Conservation (phyloP, 179 eudicot genomes). For the Pouteria campechiana region DNA sequence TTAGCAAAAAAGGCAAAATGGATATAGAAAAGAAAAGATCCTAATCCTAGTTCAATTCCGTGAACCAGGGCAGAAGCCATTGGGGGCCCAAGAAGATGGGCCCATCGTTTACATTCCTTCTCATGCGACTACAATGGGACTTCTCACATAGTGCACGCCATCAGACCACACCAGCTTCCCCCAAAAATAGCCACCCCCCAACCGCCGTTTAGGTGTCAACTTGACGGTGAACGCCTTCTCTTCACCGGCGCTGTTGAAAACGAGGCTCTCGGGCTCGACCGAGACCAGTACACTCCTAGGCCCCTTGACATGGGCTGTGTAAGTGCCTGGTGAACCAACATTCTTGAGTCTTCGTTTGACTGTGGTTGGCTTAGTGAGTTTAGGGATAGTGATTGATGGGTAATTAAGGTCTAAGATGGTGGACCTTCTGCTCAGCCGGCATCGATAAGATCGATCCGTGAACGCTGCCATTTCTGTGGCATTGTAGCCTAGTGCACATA, state of each 20-base stretch:
- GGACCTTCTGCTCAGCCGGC: constrained; percentile 19
- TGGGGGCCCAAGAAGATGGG: too few species aligned
- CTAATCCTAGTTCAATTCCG: too few species aligned
- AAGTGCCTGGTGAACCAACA: constrained; percentile 44
- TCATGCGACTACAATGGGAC: constrained; percentile 50
- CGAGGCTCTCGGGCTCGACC: constrained; percentile 28
- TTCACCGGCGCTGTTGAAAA: constrained; percentile 32
- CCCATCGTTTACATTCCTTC: too few species aligned
- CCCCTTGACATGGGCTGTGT: constrained; percentile 15
- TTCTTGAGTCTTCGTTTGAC: constrained; percentile 46
- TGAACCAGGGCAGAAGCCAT: too few species aligned
- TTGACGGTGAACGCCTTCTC: constrained; percentile 38
- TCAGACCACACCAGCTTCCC: constrained; percentile 59
- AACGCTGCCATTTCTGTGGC: constrained; percentile 13
- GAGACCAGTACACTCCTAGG: constrained; percentile 27
- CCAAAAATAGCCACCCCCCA: constrained; percentile 14
- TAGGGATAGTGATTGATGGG: constrained; percentile 55
- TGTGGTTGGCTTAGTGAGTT: constrained; percentile 20
- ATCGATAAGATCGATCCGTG: constrained; percentile 11
- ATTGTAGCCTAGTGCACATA: constrained; percentile 45
- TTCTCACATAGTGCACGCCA: constrained; percentile 47
- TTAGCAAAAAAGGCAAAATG: too few species aligned
- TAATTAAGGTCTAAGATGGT: constrained; percentile 36
- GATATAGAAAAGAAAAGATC: too few species aligned
- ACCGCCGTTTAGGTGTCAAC: constrained; percentile 16